phyloP scores from a whole-genome alignment of 2,329 filamentous ascomycete species.

The Ophiognomonia clavigignenti-juglandacearum region DNA sequence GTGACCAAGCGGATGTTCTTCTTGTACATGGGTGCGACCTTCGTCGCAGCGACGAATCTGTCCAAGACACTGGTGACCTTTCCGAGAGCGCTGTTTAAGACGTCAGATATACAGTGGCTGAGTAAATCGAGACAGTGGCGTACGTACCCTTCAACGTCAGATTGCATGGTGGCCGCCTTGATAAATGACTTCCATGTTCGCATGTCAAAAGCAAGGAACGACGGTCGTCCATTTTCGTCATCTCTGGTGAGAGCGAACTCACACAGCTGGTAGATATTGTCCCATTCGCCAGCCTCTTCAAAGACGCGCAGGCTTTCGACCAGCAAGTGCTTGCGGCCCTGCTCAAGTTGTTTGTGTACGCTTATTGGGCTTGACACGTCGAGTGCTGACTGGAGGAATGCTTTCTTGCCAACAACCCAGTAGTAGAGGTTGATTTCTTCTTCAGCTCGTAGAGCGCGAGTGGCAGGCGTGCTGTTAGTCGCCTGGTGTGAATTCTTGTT shows the following conservation, averaged over 20 bases:
- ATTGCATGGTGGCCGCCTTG: conserved; percentile 24
- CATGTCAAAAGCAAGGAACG: conserved; percentile 40
- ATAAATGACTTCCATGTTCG: conserved; percentile 30
- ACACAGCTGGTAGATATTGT: conserved; percentile 38
- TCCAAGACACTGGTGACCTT: conserved; percentile 24
- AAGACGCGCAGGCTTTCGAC: conserved; percentile 35
- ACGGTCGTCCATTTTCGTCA: conserved; percentile 31
- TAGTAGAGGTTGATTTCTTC: conserved; percentile 48
- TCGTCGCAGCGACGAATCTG: conserved; percentile 22
- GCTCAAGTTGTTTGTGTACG: conserved; percentile 38
- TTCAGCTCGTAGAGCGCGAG: conserved; percentile 36
- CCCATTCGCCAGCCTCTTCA: conserved; percentile 35
- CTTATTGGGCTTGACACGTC: conserved; percentile 24
- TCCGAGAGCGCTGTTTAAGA: conserved; percentile 21
- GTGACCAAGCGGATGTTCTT: conserved; percentile 30
- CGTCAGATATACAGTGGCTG: conserved; percentile 3
- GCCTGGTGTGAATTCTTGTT: not conserved
- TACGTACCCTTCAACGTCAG: conserved; percentile 23
- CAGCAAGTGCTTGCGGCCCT: conserved; percentile 43
- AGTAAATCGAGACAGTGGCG: not conserved
- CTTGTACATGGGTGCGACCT: conserved; percentile 26
- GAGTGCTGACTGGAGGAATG: conserved; percentile 33
- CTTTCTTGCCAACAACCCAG: conserved; percentile 39
- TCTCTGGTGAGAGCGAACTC: conserved; percentile 35
- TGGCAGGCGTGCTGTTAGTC: conserved; percentile 15